Conservation (phyloP, 2,329 filamentous ascomycete genomes). For the Sclerotinia borealis region DNA sequence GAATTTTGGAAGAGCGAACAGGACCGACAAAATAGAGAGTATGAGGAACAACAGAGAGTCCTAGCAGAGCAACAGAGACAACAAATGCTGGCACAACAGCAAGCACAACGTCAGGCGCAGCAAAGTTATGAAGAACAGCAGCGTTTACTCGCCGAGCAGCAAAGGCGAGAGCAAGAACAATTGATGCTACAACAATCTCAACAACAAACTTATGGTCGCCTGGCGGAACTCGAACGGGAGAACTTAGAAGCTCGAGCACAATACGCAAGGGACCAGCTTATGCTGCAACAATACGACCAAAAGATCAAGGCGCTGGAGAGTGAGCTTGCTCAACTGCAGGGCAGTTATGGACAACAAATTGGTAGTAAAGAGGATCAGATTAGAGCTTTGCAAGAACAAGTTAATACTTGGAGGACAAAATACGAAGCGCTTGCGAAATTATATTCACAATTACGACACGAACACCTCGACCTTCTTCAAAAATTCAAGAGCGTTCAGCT, state of each 20-base stretch:
- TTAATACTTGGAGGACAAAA: conserved; percentile 95
- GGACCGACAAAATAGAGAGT: conserved; percentile 85
- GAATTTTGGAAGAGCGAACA: conserved; percentile 98
- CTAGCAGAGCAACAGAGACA: conserved; percentile 82
- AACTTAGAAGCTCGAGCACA: conserved; percentile 91
- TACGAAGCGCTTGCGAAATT: conserved; percentile 95
- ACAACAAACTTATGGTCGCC: conserved; percentile 89
- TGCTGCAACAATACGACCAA: conserved; percentile 94
- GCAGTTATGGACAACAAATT: conserved; percentile 78
- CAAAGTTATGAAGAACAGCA: conserved; percentile 97
- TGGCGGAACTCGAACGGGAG: conserved; percentile 91
- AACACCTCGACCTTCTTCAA: conserved; percentile 89
- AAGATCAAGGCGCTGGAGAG: conserved; percentile 88
- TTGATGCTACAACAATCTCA: conserved; percentile 82
- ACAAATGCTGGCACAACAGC: conserved; percentile 72
- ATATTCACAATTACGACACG: conserved; percentile 90
- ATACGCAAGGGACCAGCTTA: conserved; percentile 93
- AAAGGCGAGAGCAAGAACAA: conserved; percentile 84
- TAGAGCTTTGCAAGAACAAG: conserved; percentile 84
- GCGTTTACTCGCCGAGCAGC: conserved; percentile 77
- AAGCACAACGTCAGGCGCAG: conserved; percentile 78
- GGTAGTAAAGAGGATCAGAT: conserved; percentile 93
- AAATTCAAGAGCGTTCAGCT: conserved; percentile 96
- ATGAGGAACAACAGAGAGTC: conserved; percentile 86
- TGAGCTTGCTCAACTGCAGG: conserved; percentile 76